Percentiles rank a stretch among this genome's conserved stretches.
phyloP scores from a whole-genome alignment of 1,284 basidiomycete genomes.

The Microbotryomycetes sp. region DNA sequence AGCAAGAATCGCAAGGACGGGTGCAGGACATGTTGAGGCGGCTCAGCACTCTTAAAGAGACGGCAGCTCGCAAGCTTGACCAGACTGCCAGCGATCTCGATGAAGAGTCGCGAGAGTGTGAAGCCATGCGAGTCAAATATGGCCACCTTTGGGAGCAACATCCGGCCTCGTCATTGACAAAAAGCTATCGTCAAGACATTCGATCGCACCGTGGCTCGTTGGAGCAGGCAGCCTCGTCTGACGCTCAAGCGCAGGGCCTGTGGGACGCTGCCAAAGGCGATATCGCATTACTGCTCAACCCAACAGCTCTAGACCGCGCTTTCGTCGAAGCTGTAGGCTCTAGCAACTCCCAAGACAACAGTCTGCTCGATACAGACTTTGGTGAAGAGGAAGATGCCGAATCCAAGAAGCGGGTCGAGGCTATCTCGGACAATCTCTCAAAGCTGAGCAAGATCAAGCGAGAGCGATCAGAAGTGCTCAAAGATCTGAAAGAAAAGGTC shows the following conservation, averaged over 20 bases:
- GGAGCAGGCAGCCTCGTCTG: constrained; percentile 69
- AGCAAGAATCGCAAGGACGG: constrained; percentile 59
- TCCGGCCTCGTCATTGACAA: constrained; percentile 69
- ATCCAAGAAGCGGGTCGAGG: constrained; percentile 61
- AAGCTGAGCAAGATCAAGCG: constrained; percentile 71
- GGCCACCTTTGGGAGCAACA: constrained; percentile 82
- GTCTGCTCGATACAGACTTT: constrained; percentile 56
- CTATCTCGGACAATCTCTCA: constrained; percentile 70
- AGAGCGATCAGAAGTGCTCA: constrained; percentile 78
- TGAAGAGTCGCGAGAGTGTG: constrained; percentile 44
- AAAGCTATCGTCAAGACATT: constrained; percentile 67
- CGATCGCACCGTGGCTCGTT: constrained; percentile 70
- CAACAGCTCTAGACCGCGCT: constrained; percentile 55
- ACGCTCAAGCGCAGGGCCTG: constrained; percentile 64
- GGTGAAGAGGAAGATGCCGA: constrained; percentile 55
- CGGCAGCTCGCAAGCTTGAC: constrained; percentile 24
- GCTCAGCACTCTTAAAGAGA: constrained; percentile 37
- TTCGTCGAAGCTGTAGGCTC: constrained; percentile 52
- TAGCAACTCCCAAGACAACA: constrained; percentile 20
- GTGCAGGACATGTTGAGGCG: constrained; percentile 60
- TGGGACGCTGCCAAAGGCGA: constrained; percentile 70
- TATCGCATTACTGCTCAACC: constrained; percentile 58
- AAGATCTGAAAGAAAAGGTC: constrained; percentile 90
- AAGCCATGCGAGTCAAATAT: constrained; percentile 58
- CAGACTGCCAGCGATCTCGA: constrained; percentile 41